Evolutionary conservation across 2,329 filamentous ascomycete genomes (phyloP), one percentile per base, ranked within the genome.

Genomic region (Nemania sp.): DNA sequence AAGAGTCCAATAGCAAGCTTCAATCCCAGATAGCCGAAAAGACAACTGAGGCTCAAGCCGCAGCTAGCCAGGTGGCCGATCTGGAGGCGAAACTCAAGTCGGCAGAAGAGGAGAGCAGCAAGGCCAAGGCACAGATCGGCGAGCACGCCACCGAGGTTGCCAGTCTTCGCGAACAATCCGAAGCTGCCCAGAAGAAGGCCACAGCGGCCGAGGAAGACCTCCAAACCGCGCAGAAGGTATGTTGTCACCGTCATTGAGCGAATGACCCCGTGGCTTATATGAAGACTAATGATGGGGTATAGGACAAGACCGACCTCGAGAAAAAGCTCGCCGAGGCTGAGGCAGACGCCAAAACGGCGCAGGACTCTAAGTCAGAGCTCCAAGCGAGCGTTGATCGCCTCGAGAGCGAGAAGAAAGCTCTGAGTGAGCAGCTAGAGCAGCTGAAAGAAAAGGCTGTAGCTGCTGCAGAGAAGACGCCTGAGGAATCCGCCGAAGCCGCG

Each of bases 161-260:
- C 12, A 60, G 51, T n/a, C 65, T 73, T 26, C 60, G 69, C 46
- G 64, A 64, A 49, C 58, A 73, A 52, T 57, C 59, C 5, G 68
- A 73, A 48, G 65, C 66, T 43, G 72, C 72, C 3, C 67, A 73
- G 51, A 63, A 69, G 50, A 72, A 73, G 58, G 68, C 69, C 3
- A 63, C 67, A 20, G 70, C 75, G 62, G 67, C 69, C 9, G 66
- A 71, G 22, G 71, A 72, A 17, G 66, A 74, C 43, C 64, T 78
- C 6, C 64, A 69, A 46, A 55, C 65, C 24, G 64, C 66, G 1
- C 60, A 71, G 39, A 58, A 61, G 22, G 72, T 74, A 68, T 59
- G 68, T 49, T 33, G 2, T 31, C 36, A 15, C 14, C 23, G 14
- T 5, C 8, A 14, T 7, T 9, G 9, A 31, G 7, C 26, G 6